Evolutionary conservation across 345 rosid species (phyloP).

Genomic region (Corchorus capsularis): DNA sequence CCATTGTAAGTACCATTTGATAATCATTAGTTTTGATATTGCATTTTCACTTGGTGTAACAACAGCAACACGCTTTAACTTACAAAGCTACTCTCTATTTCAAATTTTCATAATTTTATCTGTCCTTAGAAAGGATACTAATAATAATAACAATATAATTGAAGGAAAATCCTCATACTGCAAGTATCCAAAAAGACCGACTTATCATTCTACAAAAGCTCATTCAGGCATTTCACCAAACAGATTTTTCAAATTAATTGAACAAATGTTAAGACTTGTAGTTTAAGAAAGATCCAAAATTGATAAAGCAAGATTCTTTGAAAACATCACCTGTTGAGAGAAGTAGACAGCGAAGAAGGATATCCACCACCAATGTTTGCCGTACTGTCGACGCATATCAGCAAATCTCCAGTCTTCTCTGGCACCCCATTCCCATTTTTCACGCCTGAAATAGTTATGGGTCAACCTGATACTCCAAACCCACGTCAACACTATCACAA

Average conservation of each 20-base stretch:
- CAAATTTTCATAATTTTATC: not conserved
- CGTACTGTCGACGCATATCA: constrained; percentile 79
- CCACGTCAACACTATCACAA: constrained; percentile 65
- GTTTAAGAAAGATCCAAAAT: not conserved
- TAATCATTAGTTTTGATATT: not conserved
- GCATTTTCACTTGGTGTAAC: not conserved
- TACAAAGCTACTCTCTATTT: not conserved
- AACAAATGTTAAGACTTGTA: not conserved
- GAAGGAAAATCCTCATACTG: not conserved
- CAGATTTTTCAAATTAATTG: constrained; percentile 15
- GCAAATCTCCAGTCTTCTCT: constrained; percentile 96
- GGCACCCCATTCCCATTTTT: constrained; percentile 96
- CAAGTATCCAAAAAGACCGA: not conserved
- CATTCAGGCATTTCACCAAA: constrained; percentile 47
- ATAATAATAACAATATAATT: too few relatives aligned
- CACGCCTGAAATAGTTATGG: constrained; percentile 92
- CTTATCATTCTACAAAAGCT: not conserved
- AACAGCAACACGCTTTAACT: not conserved
- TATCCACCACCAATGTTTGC: constrained; percentile 92
- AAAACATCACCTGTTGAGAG: constrained; percentile 74
- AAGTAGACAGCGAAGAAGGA: constrained; percentile 84
- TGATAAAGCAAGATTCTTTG: not conserved
- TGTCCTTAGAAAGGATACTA: not conserved
- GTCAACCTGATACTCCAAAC: constrained; percentile 81
- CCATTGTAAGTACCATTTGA: not conserved